Evolutionary conservation across 2,329 filamentous ascomycete genomes (phyloP).

Genomic region (Didymella keratinophila): DNA sequence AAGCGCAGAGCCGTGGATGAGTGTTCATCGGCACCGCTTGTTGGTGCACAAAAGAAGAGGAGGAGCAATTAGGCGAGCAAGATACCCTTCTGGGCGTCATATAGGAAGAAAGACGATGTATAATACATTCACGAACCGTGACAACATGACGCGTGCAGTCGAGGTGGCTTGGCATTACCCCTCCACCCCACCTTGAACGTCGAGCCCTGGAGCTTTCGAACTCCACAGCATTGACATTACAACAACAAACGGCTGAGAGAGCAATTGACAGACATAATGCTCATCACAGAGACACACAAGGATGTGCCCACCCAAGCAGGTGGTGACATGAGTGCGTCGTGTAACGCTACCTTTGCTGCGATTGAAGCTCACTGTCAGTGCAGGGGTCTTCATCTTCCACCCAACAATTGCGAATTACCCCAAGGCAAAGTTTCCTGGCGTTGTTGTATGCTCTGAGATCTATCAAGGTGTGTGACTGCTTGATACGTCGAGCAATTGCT

Average conservation of each 20-base stretch:
- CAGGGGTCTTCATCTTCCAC: constrained; percentile 90
- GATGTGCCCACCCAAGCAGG: constrained; percentile 68
- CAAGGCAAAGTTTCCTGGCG: constrained; percentile 86
- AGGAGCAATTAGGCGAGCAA: constrained; percentile 14
- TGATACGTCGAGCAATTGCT: neutral
- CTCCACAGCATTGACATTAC: constrained; percentile 3
- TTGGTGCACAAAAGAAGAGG: constrained; percentile 17
- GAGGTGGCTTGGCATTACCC: constrained; percentile 6
- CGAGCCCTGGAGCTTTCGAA: constrained; percentile 3
- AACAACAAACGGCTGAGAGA: neutral
- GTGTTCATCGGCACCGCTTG: constrained; percentile 17
- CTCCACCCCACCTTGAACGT: constrained; percentile 21
- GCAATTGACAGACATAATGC: constrained; percentile 52
- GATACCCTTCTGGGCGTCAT: constrained; percentile 9
- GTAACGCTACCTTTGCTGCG: neutral
- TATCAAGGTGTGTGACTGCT: constrained; percentile 75
- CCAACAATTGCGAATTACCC: constrained; percentile 85
- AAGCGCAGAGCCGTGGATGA: constrained; percentile 24
- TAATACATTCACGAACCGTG: constrained; percentile 1
- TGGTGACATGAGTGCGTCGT: constrained; percentile 64
- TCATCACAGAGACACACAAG: constrained; percentile 65
- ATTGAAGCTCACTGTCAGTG: neutral
- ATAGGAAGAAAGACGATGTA: constrained; percentile 14
- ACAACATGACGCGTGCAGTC: constrained; percentile 1
- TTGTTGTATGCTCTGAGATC: constrained; percentile 91